A percentile compares a stretch with the other conserved stretches of the same genome.
Evolutionary conservation across 2,329 filamentous ascomycete species (phyloP).

Genomic region (Exophiala sp.): DNA sequence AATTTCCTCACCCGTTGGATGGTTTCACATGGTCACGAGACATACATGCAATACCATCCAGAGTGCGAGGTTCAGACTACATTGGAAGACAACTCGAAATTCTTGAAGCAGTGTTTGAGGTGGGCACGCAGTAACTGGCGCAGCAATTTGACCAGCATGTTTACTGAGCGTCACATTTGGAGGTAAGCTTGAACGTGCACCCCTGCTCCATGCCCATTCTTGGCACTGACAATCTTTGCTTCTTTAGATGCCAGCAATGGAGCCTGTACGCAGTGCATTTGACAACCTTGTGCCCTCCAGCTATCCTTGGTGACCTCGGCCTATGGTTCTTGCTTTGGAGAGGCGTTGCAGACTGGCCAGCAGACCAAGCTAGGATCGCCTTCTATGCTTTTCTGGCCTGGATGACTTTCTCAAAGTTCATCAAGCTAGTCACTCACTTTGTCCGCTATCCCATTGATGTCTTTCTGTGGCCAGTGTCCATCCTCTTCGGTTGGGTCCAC

Average conservation of each 20-base stretch:
- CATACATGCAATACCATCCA: conserved; percentile 88
- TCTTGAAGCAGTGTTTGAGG: conserved; percentile 86
- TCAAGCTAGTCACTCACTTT: conserved; percentile 87
- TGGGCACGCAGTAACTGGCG: conserved; percentile 98
- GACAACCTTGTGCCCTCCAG: conserved; percentile 86
- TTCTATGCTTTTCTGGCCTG: conserved; percentile 65
- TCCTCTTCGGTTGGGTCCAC: conserved; percentile 89
- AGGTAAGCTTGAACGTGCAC: conserved; percentile 57
- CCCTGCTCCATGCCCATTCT: conserved; percentile 14
- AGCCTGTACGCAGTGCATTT: conserved; percentile 89
- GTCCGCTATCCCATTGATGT: conserved; percentile 78
- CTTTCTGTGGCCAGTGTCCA: conserved; percentile 74
- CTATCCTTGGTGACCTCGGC: conserved; percentile 72
- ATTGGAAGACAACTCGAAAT: conserved; percentile 82
- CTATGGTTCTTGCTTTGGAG: conserved; percentile 67
- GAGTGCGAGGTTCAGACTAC: conserved; percentile 92
- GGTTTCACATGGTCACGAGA: conserved; percentile 87
- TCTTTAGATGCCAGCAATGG: conserved; percentile 77
- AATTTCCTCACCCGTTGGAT: conserved; percentile 98
- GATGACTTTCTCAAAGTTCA: conserved; percentile 85
- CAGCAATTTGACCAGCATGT: conserved; percentile 88
- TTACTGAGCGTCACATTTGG: conserved; percentile 79
- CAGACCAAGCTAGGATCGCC: conserved; percentile 51
- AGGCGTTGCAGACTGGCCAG: conserved; percentile 62
- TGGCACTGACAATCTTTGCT: conserved; percentile 18